Evolutionary conservation across 2,329 filamentous ascomycete species (phyloP).

Genomic region (Emmonsiellopsis sp.): DNA sequence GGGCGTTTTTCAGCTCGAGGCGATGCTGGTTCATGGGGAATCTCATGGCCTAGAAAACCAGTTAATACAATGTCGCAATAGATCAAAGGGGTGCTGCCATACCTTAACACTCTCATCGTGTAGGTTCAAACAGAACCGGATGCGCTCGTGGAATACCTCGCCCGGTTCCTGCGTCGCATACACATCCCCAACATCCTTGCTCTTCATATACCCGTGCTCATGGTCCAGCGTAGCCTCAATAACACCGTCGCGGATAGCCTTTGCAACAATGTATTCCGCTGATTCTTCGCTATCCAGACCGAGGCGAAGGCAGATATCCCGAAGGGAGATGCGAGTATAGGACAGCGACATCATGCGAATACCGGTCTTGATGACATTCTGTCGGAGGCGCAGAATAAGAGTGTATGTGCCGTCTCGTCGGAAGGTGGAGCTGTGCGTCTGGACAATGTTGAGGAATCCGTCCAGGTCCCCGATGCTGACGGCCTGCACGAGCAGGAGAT

Average conservation of each 20-base stretch:
- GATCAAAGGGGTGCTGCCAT: conserved; percentile 22
- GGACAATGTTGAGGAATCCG: conserved; percentile 81
- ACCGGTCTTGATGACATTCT: conserved; percentile 99
- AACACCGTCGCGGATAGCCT: conserved; percentile 94
- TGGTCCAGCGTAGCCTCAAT: conserved; percentile 93
- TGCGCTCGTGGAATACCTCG: conserved; percentile 96
- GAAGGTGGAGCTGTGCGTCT: conserved; percentile 73
- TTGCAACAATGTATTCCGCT: conserved; percentile 97
- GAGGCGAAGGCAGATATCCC: conserved; percentile 93
- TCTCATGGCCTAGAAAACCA: conserved; percentile 67
- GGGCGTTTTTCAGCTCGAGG: conserved; percentile 92
- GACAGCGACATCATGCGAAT: conserved; percentile 98
- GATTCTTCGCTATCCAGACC: conserved; percentile 93
- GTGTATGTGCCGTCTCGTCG: conserved; percentile 92
- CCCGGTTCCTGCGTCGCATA: conserved; percentile 93
- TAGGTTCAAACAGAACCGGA: conserved; percentile 78
- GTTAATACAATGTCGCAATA: conserved; percentile 17
- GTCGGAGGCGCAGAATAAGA: conserved; percentile 82
- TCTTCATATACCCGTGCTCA: conserved; percentile 96
- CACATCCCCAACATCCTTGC: conserved; percentile 89
- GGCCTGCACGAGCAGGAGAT: conserved; percentile 87
- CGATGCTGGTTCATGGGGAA: conserved; percentile 99
- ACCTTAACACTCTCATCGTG: conserved; percentile 99
- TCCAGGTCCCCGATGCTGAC: conserved; percentile 94
- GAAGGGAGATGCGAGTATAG: conserved; percentile 92